Evolutionary conservation across 495 filamentous ascomycete species (phyloP).

Genomic region (Rhizodiscina lignyota): DNA sequence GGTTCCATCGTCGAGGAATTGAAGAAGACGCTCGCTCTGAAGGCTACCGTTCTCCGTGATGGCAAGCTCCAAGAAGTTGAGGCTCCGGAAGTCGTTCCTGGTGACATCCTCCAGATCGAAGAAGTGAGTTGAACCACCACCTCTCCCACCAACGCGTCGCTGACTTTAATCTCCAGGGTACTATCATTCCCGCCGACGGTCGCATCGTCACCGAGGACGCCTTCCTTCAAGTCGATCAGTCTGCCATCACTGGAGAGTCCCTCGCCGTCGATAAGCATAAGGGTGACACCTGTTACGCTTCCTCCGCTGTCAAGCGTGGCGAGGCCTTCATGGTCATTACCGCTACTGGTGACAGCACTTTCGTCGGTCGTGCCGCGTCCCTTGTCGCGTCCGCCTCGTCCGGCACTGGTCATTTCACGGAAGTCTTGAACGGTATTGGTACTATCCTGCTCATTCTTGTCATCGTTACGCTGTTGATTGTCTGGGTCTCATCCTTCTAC

Average conservation of each 20-base stretch:
- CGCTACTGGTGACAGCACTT: slow-evolving; percentile 72
- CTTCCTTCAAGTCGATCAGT: slow-evolving; percentile 83
- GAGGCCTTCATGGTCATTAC: slow-evolving; percentile 67
- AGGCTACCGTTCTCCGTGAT: slow-evolving; percentile 70
- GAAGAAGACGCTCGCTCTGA: slow-evolving; percentile 78
- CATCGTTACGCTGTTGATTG: slow-evolving; percentile 57
- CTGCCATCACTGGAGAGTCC: slow-evolving; percentile 82
- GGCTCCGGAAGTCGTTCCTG: slow-evolving; percentile 66
- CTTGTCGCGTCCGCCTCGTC: slow-evolving; percentile 59
- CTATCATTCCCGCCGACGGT: slow-evolving; percentile 80
- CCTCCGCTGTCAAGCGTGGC: slow-evolving; percentile 80
- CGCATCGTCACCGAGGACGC: slow-evolving; percentile 62
- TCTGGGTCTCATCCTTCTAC: slow-evolving; percentile 81
- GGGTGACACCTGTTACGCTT: slow-evolving; percentile 63
- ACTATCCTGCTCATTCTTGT: slow-evolving; percentile 70
- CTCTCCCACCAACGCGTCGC: background rate
- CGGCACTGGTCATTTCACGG: slow-evolving; percentile 72
- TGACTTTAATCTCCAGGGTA: slow-evolving; percentile 32
- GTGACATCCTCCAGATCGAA: slow-evolving; percentile 78
- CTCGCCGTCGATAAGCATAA: slow-evolving; percentile 78
- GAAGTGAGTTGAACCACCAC: slow-evolving; percentile 31
- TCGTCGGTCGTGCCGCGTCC: slow-evolving; percentile 75
- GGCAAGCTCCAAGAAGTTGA: slow-evolving; percentile 54
- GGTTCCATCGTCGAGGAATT: slow-evolving; percentile 83
- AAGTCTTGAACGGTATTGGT: slow-evolving; percentile 72